phyloP scores from a whole-genome alignment of 805 yeast genomes.

The Myxozyma vanderwaltii region DNA sequence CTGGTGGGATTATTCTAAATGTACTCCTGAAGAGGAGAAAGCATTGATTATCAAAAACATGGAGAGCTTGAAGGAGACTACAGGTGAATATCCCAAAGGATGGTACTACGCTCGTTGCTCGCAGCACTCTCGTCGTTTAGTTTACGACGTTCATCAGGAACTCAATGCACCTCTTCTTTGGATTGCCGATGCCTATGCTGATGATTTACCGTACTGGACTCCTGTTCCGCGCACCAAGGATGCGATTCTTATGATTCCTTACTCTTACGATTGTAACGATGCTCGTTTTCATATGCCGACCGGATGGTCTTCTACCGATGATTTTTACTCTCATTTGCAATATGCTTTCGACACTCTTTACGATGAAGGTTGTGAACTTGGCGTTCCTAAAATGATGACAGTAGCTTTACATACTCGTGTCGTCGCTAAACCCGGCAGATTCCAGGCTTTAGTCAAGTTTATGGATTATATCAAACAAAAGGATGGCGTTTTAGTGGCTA shows the following conservation, averaged over 20 bases:
- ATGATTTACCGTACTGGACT: slow-evolving; percentile 47
- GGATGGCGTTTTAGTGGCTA: slow-evolving; percentile 46
- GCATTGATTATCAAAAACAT: slow-evolving; percentile 42
- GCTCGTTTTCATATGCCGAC: slow-evolving; percentile 39
- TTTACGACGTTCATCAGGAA: slow-evolving; percentile 44
- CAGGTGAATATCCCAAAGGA: slow-evolving; percentile 46
- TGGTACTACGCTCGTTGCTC: slow-evolving; percentile 46
- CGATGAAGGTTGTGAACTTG: slow-evolving; percentile 42
- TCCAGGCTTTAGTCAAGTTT: slow-evolving; percentile 44
- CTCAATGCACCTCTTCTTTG: slow-evolving; percentile 41
- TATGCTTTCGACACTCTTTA: slow-evolving; percentile 46
- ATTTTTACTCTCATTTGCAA: slow-evolving; percentile 42
- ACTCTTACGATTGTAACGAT: slow-evolving; percentile 42
- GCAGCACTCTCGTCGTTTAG: slow-evolving; percentile 42
- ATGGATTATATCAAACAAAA: slow-evolving; percentile 43
- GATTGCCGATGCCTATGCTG: slow-evolving; percentile 45
- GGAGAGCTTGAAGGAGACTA: slow-evolving; percentile 39
- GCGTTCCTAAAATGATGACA: slow-evolving; percentile 46
- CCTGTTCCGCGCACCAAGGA: slow-evolving; percentile 41
- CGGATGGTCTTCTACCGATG: slow-evolving; percentile 39
- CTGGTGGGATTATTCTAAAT: slow-evolving; percentile 43
- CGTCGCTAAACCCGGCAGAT: slow-evolving; percentile 45
- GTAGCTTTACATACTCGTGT: slow-evolving; percentile 46
- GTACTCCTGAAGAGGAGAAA: slow-evolving; percentile 42
- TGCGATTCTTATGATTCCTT: slow-evolving; percentile 41